A percentile compares a stretch with the other conserved stretches of the same genome.
Conservation (phyloP, 352 stramenopile species). For the Phytophthora sojae region DNA sequence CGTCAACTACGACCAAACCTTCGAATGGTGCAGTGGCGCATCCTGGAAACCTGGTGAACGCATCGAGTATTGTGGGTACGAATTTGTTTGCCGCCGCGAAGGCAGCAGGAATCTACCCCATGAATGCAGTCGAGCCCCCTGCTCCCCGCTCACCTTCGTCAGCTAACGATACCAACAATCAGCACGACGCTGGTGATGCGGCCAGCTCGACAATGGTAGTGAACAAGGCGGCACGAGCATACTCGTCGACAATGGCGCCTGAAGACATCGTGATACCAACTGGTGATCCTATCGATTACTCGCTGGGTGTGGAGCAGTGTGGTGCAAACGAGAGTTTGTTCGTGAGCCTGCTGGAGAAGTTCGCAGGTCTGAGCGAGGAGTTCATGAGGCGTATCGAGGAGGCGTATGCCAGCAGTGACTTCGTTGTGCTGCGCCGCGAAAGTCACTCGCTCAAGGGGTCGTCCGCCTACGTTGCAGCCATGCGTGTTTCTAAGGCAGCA, state of each 20-base stretch:
- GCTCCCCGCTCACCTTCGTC: constrained; percentile 33
- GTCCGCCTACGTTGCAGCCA: constrained; percentile 83
- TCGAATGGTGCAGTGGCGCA: constrained; percentile 7
- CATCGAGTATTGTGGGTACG: constrained; percentile 47
- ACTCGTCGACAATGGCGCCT: constrained; percentile 52
- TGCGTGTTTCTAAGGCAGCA: constrained; percentile 84
- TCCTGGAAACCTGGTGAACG: constrained; percentile 45
- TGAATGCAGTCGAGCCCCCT: constrained; percentile 26
- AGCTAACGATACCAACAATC: constrained; percentile 25
- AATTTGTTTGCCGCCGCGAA: constrained; percentile 47
- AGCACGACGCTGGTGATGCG: constrained; percentile 30
- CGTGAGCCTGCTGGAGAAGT: constrained; percentile 84
- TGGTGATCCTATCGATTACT: constrained; percentile 84
- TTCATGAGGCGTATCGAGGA: constrained; percentile 83
- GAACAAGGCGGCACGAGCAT: constrained; percentile 50
- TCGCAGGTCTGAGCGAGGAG: constrained; percentile 70
- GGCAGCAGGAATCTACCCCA: constrained; percentile 45
- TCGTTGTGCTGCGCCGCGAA: constrained; percentile 71
- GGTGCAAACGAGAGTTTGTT: constrained; percentile 86
- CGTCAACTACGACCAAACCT: constrained; percentile 29
- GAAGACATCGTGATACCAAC: constrained; percentile 81
- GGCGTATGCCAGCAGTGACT: constrained; percentile 61
- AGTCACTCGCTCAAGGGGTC: constrained; percentile 91
- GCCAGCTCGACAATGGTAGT: constrained; percentile 35
- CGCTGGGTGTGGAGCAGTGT: constrained; percentile 82